phyloP scores from a whole-genome alignment of 2,329 filamentous ascomycete genomes.

The Penicillium brevicompactum region DNA sequence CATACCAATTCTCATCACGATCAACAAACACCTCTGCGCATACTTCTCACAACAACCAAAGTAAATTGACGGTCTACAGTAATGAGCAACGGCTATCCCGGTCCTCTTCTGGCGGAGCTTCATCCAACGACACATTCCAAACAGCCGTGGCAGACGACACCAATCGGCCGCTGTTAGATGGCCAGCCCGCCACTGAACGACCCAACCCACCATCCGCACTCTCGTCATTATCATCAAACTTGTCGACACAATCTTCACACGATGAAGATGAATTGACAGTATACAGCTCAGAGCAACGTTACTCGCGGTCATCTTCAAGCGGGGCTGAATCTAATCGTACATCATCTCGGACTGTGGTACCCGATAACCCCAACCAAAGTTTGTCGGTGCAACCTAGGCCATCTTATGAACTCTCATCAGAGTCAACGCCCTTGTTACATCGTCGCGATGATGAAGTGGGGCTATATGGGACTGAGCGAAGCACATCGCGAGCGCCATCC shows the following conservation, averaged over 20 bases:
- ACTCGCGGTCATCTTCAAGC: conserved; percentile 22
- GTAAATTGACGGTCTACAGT: neutral
- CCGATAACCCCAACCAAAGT: neutral
- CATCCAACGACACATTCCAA: neutral
- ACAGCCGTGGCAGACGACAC: conserved; percentile 37
- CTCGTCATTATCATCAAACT: conserved; percentile 48
- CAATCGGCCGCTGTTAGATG: conserved; percentile 32
- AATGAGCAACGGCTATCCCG: neutral
- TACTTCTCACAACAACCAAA: neutral
- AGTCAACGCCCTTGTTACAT: conserved; percentile 46
- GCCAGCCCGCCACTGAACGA: conserved; percentile 21
- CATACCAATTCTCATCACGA: neutral
- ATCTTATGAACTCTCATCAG: conserved; percentile 42
- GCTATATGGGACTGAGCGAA: conserved; percentile 33
- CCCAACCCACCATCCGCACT: conserved; percentile 33
- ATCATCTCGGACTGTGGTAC: conserved; percentile 16
- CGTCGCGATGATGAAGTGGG: conserved; percentile 35
- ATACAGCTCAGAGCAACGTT: conserved; percentile 31
- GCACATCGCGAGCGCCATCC: conserved; percentile 19
- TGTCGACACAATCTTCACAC: conserved; percentile 46
- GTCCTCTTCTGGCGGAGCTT: neutral
- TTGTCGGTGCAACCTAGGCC: conserved; percentile 8
- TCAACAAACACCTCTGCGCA: conserved; percentile 13
- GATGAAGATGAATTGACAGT: conserved; percentile 34
- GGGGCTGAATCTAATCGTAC: neutral